These are phyloP conservation scores for Dipodascopsis uninucleata DNA, from an alignment of 805 yeast genomes.

Conservation along the genomic window DNA sequence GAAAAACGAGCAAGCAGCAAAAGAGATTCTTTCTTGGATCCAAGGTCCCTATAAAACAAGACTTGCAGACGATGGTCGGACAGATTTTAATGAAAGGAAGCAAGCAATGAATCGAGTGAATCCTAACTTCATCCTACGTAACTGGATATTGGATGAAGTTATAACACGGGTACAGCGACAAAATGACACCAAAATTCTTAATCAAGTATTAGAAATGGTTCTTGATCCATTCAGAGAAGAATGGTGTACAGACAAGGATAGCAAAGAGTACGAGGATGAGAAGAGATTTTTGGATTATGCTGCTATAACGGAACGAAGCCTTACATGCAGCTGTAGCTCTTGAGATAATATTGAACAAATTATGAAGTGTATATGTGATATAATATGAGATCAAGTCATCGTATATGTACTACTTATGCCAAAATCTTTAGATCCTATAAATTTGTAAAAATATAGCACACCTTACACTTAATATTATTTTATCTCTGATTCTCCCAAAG, in stretches of 20 bases:
- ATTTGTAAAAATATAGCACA: no score
- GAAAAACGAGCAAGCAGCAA: constrained; percentile 37
- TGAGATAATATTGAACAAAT: no score
- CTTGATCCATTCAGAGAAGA: constrained; percentile 64
- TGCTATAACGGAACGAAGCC: constrained; percentile 54
- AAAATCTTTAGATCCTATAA: no score
- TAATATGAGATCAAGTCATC: no score
- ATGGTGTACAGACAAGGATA: constrained; percentile 64
- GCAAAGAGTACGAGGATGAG: constrained; percentile 44
- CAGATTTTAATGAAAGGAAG: constrained; percentile 42
- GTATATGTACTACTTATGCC: no score
- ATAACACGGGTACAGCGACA: constrained; percentile 52
- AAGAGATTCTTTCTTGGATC: constrained; percentile 55
- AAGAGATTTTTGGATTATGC: constrained; percentile 46
- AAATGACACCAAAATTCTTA: constrained; percentile 50
- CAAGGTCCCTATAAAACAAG: constrained; percentile 43
- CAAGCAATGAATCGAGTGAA: constrained; percentile 49
- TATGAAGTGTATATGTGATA: no score
- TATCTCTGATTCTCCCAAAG: no score
- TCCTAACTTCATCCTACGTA: constrained; percentile 79
- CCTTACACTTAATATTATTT: no score
- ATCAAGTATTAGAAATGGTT: constrained; percentile 67
- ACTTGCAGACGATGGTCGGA: constrained; percentile 39
- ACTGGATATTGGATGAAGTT: constrained; percentile 84
- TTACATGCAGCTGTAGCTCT: constrained; percentile 65